phyloP scores from a whole-genome alignment of 345 rosid genomes.

The Syzygium grande region DNA sequence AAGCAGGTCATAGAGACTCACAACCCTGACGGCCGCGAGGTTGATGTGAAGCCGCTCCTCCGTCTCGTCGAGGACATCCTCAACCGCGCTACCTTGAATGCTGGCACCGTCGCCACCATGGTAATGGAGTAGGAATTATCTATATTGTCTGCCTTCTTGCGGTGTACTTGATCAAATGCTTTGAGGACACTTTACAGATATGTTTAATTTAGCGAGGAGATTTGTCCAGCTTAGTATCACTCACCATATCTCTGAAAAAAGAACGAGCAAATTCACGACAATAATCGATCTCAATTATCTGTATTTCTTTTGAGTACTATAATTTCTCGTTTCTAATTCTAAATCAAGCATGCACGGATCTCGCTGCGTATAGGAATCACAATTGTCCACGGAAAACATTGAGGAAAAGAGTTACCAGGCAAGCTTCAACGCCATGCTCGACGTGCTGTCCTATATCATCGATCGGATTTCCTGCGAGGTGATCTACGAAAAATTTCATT shows the following conservation, averaged over 20 bases:
- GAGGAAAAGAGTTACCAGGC: conserved; percentile 31
- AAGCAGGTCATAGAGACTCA: conserved; percentile 55
- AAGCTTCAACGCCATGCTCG: conserved; percentile 16
- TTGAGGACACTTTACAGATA: background rate
- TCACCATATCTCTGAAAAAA: background rate
- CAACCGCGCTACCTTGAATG: conserved; percentile 30
- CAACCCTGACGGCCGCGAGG: conserved; percentile 45
- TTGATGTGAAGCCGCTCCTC: conserved; percentile 59
- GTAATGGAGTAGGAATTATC: background rate
- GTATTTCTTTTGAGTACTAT: background rate
- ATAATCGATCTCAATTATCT: background rate
- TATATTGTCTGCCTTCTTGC: background rate
- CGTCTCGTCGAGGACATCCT: conserved; percentile 63
- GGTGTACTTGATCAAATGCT: background rate
- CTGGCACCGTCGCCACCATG: conserved; percentile 28
- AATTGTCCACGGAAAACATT: background rate
- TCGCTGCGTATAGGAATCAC: background rate
- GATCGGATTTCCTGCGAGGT: conserved; percentile 72
- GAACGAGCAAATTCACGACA: background rate
- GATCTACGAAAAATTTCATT: background rate
- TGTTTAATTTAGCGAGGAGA: background rate
- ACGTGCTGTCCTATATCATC: conserved; percentile 40
- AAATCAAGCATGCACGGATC: background rate
- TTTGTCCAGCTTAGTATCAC: background rate
- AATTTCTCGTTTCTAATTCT: background rate